phyloP scores from a whole-genome alignment of 176 grass and related monocot genomes.

The Oryza meyeriana region DNA sequence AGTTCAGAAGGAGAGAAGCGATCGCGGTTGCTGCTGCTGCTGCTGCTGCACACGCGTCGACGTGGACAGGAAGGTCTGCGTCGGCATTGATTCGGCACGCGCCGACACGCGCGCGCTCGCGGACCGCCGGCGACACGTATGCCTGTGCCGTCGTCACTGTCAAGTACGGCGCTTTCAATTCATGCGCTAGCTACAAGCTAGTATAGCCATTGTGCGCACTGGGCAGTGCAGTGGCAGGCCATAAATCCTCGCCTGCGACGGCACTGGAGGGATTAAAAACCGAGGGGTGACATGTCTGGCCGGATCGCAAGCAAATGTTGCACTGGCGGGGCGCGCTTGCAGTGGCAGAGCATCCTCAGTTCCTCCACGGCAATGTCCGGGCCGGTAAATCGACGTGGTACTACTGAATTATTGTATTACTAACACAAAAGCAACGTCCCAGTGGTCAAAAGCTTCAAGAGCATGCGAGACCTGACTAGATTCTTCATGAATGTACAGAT shows the following conservation, averaged over 20 bases:
- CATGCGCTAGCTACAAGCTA: not conserved
- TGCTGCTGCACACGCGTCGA: too few species aligned
- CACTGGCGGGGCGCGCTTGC: not conserved
- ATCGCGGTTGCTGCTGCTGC: not conserved
- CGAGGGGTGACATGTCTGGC: not conserved
- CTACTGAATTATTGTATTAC: too few species aligned
- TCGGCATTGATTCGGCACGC: not conserved
- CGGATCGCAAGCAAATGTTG: not conserved
- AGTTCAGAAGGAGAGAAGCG: not conserved
- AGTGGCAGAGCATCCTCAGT: not conserved
- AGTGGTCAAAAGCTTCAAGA: not conserved
- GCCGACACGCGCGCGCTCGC: not conserved
- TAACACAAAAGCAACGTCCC: too few species aligned
- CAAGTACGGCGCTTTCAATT: not conserved
- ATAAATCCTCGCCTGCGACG: constrained; percentile 19
- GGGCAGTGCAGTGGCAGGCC: not conserved
- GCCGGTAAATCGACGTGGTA: not conserved
- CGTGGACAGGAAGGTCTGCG: not conserved
- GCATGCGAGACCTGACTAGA: too few species aligned
- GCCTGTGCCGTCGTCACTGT: not conserved
- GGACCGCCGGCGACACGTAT: not conserved
- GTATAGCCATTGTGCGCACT: not conserved
- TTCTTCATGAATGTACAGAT: not conserved
- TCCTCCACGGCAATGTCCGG: not conserved
- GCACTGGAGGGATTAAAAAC: not conserved